Evolutionary conservation across 2,329 filamentous ascomycete species (phyloP), one percentile per base, ranked within the genome.

Genomic region (Tolypocladium capitatum): DNA sequence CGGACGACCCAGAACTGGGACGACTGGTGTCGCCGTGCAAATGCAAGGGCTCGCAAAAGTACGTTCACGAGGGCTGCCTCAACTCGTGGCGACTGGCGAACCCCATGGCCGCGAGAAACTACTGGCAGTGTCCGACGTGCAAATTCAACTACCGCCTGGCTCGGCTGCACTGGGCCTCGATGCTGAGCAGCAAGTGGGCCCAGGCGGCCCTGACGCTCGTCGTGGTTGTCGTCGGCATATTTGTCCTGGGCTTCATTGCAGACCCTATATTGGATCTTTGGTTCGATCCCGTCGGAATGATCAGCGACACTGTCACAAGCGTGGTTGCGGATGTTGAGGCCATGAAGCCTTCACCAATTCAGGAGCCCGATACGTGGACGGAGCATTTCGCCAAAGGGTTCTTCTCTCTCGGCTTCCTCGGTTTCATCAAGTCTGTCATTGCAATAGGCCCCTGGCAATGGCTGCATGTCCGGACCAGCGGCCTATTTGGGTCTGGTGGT

Each of bases 211-310:
- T 97, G 56, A 96, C 91, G 1, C 55, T 86, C 2, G 45, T 73
- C 20, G 84, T 95, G 52, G 76, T 96, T 53, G 49, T 88, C 33
- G 52, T 81, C 40, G 75, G 82, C 46, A 74, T 95, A 27, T 97
- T 95, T 59, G 30, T 86, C 1, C 78, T 97, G 48, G 92, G 92
- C 38, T 97, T 96, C 58, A 68, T 97, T 54, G 91, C 90, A 50
- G 90, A 97, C 64, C 90, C 90, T 1, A 87, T 97, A 51, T 83
- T 97, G 63, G 86, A 89, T 56, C 69, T 95, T 28, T 95, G 91
- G 71, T 68, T 91, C 47, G 88, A 95, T 59, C 89, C 89, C 0
- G 67, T 80, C 48, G 79, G 81, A 45, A 79, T 78, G 11, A 70
- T 84, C 45, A 63, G 68, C 32, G 73, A 76, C 21, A 67, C 74